phyloP scores from a whole-genome alignment of 208 protist species.

The Novymonas esmeraldas region DNA sequence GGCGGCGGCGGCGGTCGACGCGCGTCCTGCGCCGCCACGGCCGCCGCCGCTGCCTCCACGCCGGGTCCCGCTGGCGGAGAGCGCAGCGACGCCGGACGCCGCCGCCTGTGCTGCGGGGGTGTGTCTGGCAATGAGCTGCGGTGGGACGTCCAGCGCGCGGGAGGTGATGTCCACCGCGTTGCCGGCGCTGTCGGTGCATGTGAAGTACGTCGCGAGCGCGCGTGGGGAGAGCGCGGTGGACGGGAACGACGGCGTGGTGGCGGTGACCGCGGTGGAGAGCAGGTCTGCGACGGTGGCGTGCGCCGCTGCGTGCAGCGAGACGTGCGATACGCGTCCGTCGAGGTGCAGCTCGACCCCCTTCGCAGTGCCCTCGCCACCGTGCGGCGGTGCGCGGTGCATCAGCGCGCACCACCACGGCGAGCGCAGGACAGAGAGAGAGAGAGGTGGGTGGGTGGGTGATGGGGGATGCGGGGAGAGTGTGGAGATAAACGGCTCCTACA shows the following conservation, averaged over 20 bases:
- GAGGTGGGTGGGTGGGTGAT: no score
- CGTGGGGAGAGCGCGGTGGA: slow-evolving; percentile 3
- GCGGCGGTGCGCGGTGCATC: background rate
- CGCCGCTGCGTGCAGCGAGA: slow-evolving; percentile 27
- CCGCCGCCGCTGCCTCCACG: slow-evolving; percentile 3
- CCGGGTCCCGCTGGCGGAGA: background rate
- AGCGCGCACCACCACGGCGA: no score
- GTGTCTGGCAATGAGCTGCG: slow-evolving; percentile 12
- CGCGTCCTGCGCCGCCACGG: background rate
- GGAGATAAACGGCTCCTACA: no score
- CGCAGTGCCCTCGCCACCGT: slow-evolving; percentile 16
- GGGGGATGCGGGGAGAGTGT: no score
- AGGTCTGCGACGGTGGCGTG: slow-evolving; percentile 34
- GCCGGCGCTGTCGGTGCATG: slow-evolving; percentile 21
- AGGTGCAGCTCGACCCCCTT: slow-evolving; percentile 33
- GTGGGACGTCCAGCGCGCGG: slow-evolving; percentile 9
- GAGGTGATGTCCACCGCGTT: slow-evolving; percentile 9
- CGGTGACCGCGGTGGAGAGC: slow-evolving; percentile 24
- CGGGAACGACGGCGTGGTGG: slow-evolving; percentile 3
- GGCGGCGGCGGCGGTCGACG: background rate
- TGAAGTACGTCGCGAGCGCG: slow-evolving; percentile 11
- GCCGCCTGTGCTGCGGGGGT: background rate
- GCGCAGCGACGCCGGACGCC: background rate
- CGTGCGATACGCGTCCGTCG: slow-evolving; percentile 21
- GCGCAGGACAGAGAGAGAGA: no score